Evolutionary conservation across 1,139 yeast species (phyloP), one percentile per base, ranked within the genome.

Genomic region (Komagataea norvegica): DNA sequence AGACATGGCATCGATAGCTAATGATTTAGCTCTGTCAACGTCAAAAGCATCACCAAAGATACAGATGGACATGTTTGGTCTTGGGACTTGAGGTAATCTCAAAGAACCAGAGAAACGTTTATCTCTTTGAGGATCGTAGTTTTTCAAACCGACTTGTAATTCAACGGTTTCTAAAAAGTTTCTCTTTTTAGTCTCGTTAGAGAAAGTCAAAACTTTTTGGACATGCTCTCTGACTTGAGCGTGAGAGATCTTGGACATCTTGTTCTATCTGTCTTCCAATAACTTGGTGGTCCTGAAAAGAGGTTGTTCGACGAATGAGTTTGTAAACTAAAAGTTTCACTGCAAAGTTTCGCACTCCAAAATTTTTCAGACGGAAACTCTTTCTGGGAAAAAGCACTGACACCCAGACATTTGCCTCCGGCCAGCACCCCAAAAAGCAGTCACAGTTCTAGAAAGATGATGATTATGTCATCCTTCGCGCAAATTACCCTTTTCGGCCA

Each of bases 41-140:
- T 93, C 99, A 67, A 91, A 91, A 68, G 98, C 98, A 72, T 93
- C 98, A 83, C 98, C 99, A 64, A 93, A 91, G 68, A 93, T 88
- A 77, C 98, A 93, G 78, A 93, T 74, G 74, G 97, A 86, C 97
- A 93, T 87, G 96, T 91, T 91, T 76, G 99, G 99, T 82, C 99
- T 93, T 78, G 98, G 98, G 59, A 94, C 96, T 68, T 82, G 82
- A 67, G 99, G 99, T 65, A 93, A 81, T 78, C 83, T 91, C 77
- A 93, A 83, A 67, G 97, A 68, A 79, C 99, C 99, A 70, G 97
- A 89, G 97, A 93, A 93, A 87, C 99, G 97, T 91, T 93, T 93
- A 76, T 93, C 99, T 85, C 99, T 89, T 80, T 93, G 98, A 69
- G 99, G 97, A 74, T 93, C 99, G 77, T 93, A 93, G 95, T 91